Evolutionary conservation across 768 basidiomycete genomes (phyloP).

Genomic region (Mrakia blollopis): DNA sequence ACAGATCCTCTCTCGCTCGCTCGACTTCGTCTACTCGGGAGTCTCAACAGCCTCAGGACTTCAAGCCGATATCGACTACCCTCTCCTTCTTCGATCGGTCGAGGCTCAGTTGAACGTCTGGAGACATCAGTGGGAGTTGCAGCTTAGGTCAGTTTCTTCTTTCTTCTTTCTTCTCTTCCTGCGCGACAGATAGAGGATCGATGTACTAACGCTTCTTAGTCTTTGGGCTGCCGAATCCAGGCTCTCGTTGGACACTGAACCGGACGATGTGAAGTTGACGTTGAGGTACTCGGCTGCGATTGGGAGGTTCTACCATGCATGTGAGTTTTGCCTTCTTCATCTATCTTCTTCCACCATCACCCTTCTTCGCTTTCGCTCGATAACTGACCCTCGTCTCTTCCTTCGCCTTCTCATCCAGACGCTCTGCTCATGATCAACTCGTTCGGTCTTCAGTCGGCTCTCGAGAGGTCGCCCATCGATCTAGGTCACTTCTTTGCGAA

Average conservation of each 20-base stretch:
- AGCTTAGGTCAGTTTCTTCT: background rate
- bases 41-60: conserved; percentile 75
- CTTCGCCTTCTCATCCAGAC: conserved; percentile 41
- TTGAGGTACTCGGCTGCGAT: conserved; percentile 15
- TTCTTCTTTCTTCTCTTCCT: background rate
- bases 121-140: conserved; percentile 15
- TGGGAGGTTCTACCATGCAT: conserved; percentile 27
- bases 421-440: conserved; percentile 79
- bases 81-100: conserved; percentile 74
- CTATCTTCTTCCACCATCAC: too few relatives aligned
- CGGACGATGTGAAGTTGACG: conserved; percentile 5
- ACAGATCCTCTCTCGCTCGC: conserved; percentile 76
- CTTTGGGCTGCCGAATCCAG: background rate
- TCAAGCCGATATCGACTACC: conserved; percentile 76
- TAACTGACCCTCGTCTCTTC: background rate
- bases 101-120: conserved; percentile 59
- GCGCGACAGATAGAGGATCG: background rate
- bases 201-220: background rate
- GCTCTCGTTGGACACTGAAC: background rate
- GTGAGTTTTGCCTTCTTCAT: too few relatives aligned
- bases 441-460: conserved; percentile 92
- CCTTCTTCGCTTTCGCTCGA: background rate
- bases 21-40: conserved; percentile 79
- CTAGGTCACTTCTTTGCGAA: conserved; percentile 44
- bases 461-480: conserved; percentile 52